Base-by-base conservation (phyloP, 352 stramenopile genomes). In the Globisporangium okanoganense region DNA sequence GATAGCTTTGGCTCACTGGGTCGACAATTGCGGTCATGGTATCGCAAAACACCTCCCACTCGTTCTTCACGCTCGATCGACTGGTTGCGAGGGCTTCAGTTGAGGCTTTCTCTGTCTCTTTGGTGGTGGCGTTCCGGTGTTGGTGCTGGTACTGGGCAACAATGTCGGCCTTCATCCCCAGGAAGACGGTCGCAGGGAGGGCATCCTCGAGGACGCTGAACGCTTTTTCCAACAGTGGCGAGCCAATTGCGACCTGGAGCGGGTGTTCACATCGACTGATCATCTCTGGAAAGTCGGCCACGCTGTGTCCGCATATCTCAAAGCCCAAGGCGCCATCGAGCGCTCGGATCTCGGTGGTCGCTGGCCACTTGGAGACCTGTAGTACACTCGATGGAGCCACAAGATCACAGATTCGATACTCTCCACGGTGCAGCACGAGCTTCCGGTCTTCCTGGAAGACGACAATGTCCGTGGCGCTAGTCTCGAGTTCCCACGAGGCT, bases 221-320 rank as follows among this genome's bases (percentile, higher is more conserved):
- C 18, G 66, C 69, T 61, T 68, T 62, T 29, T 77, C 54, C 40
- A 81, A 48, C 27, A 79, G 62, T 25, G 75, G 60, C 14, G 61
- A 77, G n/a, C 40, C 47, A 13, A 68, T 47, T 29, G n/a, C 29
- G 10, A 80, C 44, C 5, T 61, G 68, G 12, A 87, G 43, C 6
- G 77, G 77, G 65, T 87, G 75, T 31, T 77, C 58, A n/a, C 61
- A 84, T 54, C 67, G 60, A 56, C 62, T 75, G 3, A 79, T 18
- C 55, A 60, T 59, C 54, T 56, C 64, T 47, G 27, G 67, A 22
- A 64, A 41, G 13, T 48, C 60, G 33, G 7, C 44, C 40, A 48
- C 56, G 71, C 57, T 40, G 45, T 67, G 61, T 6, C 54, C 61
- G 18, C 69, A 24, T 13, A 80, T 62, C 29, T 80, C 76, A 45